Base-by-base conservation (phyloP, 805 yeast genomes). In the Priceomyces carsonii region DNA sequence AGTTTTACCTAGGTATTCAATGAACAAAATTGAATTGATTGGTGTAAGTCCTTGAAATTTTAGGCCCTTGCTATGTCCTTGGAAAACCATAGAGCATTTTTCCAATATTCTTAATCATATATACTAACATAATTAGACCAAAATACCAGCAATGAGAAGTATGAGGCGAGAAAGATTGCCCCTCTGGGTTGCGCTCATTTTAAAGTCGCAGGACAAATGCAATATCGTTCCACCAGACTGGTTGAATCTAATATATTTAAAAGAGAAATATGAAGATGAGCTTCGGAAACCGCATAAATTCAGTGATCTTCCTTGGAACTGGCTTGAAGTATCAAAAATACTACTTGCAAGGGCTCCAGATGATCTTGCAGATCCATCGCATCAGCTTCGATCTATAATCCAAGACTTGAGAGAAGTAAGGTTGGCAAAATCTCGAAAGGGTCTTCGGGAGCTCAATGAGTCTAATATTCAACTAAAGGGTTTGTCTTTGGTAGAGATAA, bases 401-500 rank as follows among this genome's bases (percentile, higher is more conserved):
- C 95, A 89, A 50, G 97, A 91, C 50, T 65, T 93, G 35, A 70
- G 93, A 26, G 98, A 93, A 61, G 70, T 89, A 5, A 68, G 99
- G 27, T 75, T 80, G 45, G 76, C 85, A 19, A 93, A 93, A 53
- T 81, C 89, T 2, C 71, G 93, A 34, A 79, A 80, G 38, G 98
- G 98, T 51, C 63, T 91, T 29, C 65, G 71, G 31, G 82, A 81
- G 43, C 63, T 91, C 42, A 91, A 91, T 61, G 95, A 85, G 43
- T 77, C 84, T 14, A 87, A 90, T 60, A 70, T 91, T 41, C 87
- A 81, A 52, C 66, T 91, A 57, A 91, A 89, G 47, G 88, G 93
- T 14, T 57, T 93, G 35, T 85, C 95, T 2, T 56, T 82, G 25
- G 56, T 89, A 72, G 99, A 91, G 57, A 82, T 93, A 43, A 90